phyloP scores from a whole-genome alignment of 352 stramenopile species.

The Pythium rhizo-oryzae region DNA sequence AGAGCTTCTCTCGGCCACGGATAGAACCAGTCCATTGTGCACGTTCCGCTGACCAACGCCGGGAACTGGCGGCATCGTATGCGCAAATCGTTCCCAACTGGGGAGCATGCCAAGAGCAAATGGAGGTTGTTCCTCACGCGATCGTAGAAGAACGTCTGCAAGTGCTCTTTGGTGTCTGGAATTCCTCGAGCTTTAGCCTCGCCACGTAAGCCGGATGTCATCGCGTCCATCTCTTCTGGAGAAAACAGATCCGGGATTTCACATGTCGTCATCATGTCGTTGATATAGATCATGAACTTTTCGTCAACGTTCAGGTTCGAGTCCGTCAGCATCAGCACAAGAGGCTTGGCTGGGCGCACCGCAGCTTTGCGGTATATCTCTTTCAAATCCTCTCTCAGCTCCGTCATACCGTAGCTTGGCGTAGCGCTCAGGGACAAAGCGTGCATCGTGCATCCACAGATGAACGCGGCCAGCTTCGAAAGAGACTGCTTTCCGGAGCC shows the following conservation, averaged over 20 bases:
- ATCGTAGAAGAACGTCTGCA: conserved; percentile 91
- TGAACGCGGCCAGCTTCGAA: conserved; percentile 88
- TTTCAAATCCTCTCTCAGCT: conserved; percentile 91
- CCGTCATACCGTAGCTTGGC: conserved; percentile 63
- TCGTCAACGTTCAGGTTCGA: conserved; percentile 83
- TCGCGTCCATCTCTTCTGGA: conserved; percentile 89
- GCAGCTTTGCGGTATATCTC: conserved; percentile 89
- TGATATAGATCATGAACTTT: conserved; percentile 86
- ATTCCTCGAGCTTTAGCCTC: conserved; percentile 88
- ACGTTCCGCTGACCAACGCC: conserved; percentile 63
- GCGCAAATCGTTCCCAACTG: conserved; percentile 75
- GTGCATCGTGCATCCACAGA: conserved; percentile 73
- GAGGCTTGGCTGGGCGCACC: conserved; percentile 79
- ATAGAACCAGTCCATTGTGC: conserved; percentile 91
- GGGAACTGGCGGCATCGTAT: conserved; percentile 83
- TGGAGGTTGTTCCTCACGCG: conserved; percentile 88
- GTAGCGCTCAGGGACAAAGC: conserved; percentile 63
- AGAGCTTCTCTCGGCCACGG: conserved; percentile 90
- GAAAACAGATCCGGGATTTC: conserved; percentile 85
- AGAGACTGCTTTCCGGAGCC: conserved; percentile 91
- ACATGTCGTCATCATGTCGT: conserved; percentile 82
- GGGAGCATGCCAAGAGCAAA: conserved; percentile 85
- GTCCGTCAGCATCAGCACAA: conserved; percentile 91
- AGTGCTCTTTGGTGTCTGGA: conserved; percentile 89
- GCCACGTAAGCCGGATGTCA: conserved; percentile 66